Evolutionary conservation across 169 alveolate species (phyloP).

Genomic region (Plasmodium reichenowi): DNA sequence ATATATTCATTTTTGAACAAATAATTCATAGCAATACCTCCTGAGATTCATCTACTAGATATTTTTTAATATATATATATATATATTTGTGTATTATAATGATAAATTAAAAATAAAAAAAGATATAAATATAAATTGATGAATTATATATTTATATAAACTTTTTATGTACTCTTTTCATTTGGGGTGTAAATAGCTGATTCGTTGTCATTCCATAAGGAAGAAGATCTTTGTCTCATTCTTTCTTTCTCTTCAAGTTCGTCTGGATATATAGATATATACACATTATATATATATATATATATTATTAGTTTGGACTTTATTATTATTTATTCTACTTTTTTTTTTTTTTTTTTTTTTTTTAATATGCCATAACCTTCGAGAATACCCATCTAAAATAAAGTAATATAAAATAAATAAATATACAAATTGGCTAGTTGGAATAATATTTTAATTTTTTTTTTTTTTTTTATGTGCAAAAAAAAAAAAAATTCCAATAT

Average conservation of each 20-base stretch:
- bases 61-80: background rate
- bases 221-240: constrained; percentile 36
- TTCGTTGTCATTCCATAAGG: constrained; percentile 36
- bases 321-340: background rate
- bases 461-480: too few species aligned
- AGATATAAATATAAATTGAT: background rate
- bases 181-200: constrained; percentile 49
- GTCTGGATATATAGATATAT: constrained; percentile 17
- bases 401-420: background rate
- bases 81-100: background rate
- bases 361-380: constrained; percentile 29
- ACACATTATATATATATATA: background rate
- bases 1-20: background rate
- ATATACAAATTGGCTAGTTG: background rate
- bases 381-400: constrained; percentile 29
- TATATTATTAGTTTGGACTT: background rate
- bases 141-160: background rate
- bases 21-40: constrained; percentile 8
- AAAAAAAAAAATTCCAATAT: background rate
- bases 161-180: constrained; percentile 8
- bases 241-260: constrained; percentile 68
- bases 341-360: constrained; percentile 12
- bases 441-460: background rate
- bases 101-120: constrained; percentile 6
- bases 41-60: constrained; percentile 1